Evolutionary conservation across 768 basidiomycete genomes (phyloP).

Genomic region (Ramaria sp.): DNA sequence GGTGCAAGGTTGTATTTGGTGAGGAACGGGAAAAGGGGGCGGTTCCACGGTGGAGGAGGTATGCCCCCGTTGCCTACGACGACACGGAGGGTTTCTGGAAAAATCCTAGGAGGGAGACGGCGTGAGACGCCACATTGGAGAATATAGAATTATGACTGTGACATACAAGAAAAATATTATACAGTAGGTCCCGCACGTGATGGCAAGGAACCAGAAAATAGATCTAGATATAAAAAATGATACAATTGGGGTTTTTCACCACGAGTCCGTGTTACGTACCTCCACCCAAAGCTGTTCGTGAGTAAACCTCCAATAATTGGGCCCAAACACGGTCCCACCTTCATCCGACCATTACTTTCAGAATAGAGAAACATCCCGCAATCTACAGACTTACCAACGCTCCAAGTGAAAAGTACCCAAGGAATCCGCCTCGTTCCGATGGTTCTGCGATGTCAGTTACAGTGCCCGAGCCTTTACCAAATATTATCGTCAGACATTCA

Average conservation of each 20-base stretch:
- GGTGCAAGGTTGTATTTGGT: constrained; percentile 14
- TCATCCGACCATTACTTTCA: neutral
- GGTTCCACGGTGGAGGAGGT: constrained; percentile 20
- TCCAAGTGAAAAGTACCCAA: constrained; percentile 54
- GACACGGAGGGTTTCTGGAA: constrained; percentile 33
- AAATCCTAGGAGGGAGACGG: constrained; percentile 21
- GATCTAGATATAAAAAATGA: constrained; percentile 28
- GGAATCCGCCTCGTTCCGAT: constrained; percentile 63
- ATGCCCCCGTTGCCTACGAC: constrained; percentile 36
- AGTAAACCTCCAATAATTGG: constrained; percentile 43
- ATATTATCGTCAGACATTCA: neutral
- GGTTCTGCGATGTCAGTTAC: constrained; percentile 69
- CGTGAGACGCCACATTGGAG: neutral
- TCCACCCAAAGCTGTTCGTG: constrained; percentile 53
- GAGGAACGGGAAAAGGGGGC: constrained; percentile 22
- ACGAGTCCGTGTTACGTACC: constrained; percentile 25
- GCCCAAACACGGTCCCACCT: constrained; percentile 31
- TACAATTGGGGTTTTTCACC: too few species aligned
- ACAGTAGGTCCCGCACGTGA: constrained; percentile 34
- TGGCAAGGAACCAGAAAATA: constrained; percentile 54
- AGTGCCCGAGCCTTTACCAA: constrained; percentile 57
- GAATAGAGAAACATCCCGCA: neutral
- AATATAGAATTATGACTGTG: neutral
- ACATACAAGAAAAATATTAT: constrained; percentile 8
- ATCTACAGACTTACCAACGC: constrained; percentile 37